Evolutionary conservation across 1,284 basidiomycete species (phyloP).

Genomic region (Lignosus rhinocerotis): DNA sequence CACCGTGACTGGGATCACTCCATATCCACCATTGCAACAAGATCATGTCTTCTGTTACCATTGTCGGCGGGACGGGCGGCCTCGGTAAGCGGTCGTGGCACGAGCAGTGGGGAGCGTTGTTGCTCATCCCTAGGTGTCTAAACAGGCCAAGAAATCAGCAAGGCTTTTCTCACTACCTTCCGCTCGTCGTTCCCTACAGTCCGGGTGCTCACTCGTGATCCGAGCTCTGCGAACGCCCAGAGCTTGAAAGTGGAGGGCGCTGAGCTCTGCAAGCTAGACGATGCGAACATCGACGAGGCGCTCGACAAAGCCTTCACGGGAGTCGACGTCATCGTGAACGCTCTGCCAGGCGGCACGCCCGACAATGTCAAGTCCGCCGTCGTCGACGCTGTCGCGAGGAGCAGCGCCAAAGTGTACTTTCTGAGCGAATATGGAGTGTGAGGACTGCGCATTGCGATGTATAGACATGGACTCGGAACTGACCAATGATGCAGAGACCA

Average conservation of each 20-base stretch:
- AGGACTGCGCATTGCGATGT: constrained; percentile 1
- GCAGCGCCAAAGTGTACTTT: constrained; percentile 32
- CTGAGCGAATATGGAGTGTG: constrained; percentile 34
- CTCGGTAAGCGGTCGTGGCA: constrained; percentile 25
- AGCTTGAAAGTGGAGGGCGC: constrained; percentile 28
- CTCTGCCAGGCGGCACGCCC: constrained; percentile 8
- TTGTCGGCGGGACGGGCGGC: constrained; percentile 31
- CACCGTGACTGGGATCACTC: not conserved
- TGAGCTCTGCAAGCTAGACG: constrained; percentile 19
- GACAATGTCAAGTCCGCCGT: constrained; percentile 22
- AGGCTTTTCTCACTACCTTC: constrained; percentile 15
- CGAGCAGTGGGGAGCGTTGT: not conserved
- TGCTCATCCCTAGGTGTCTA: constrained; percentile 13
- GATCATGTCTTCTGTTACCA: constrained; percentile 16
- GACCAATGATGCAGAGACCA: constrained; percentile 25
- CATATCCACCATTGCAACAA: not conserved
- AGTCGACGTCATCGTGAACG: constrained; percentile 31
- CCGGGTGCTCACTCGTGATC: constrained; percentile 27
- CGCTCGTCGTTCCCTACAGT: constrained; percentile 21
- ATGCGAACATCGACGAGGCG: constrained; percentile 12
- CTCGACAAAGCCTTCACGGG: constrained; percentile 25
- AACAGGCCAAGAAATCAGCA: constrained; percentile 9
- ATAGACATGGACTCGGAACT: not conserved
- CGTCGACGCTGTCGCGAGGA: constrained; percentile 25
- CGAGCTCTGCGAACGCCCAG: constrained; percentile 22